Conservation (phyloP, 75 land plant genomes). For the Sequoia sempervirens region DNA sequence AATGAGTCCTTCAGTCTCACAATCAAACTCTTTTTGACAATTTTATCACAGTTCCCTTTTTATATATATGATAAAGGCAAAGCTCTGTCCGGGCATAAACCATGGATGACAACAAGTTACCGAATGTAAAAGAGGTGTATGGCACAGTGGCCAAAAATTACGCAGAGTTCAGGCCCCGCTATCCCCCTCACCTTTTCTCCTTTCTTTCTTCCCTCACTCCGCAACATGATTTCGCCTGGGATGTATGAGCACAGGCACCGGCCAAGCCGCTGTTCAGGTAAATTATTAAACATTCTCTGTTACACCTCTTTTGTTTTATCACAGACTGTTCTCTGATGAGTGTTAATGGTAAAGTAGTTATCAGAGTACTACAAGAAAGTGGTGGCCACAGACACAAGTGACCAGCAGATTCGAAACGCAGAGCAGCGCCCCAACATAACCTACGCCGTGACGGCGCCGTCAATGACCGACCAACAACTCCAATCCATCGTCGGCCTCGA, state of each 20-base stretch:
- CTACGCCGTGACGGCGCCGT: conserved; percentile 43
- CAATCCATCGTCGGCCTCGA: not conserved
- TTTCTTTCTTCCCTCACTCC: not conserved
- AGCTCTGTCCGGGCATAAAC: too few relatives aligned
- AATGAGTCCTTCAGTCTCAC: too few relatives aligned
- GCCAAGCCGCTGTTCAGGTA: not conserved
- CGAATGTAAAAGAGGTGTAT: too few relatives aligned
- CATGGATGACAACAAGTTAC: too few relatives aligned
- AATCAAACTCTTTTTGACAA: too few relatives aligned
- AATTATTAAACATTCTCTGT: not conserved
- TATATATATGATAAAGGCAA: too few relatives aligned
- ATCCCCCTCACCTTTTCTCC: not conserved
- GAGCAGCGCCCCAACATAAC: not conserved
- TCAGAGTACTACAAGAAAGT: not conserved
- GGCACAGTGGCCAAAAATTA: too few relatives aligned
- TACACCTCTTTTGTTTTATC: too few relatives aligned
- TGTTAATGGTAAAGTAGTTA: not conserved
- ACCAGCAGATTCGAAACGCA: too few relatives aligned
- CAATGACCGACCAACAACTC: conserved; percentile 32
- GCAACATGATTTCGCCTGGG: not conserved
- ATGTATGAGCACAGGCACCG: not conserved
- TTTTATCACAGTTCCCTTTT: too few relatives aligned
- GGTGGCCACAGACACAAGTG: not conserved
- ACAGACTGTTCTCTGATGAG: too few relatives aligned
- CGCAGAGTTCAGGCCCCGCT: not conserved